phyloP scores from a whole-genome alignment of 2,329 filamentous ascomycete species.

The Calcarisporium arbuscula region DNA sequence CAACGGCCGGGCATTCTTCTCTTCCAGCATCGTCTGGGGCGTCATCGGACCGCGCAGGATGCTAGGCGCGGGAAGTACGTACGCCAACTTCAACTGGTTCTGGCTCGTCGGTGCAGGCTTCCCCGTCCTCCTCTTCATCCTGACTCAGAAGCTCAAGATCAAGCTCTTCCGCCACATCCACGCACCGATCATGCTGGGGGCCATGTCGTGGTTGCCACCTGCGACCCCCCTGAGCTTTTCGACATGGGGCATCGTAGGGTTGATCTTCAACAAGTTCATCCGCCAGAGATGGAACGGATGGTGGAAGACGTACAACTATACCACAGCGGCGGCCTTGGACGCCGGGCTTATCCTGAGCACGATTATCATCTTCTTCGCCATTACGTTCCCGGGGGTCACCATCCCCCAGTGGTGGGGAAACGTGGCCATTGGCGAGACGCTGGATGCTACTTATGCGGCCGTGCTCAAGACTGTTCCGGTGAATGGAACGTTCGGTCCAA shows the following conservation, averaged over 20 bases:
- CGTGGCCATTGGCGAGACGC: conserved; percentile 36
- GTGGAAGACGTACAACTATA: conserved; percentile 45
- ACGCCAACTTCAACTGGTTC: conserved; percentile 44
- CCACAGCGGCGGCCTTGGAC: conserved; percentile 33
- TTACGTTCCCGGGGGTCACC: conserved; percentile 25
- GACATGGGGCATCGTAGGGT: conserved; percentile 50
- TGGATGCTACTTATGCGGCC: conserved; percentile 17
- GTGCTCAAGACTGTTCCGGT: conserved; percentile 16
- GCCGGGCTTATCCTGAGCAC: conserved; percentile 31
- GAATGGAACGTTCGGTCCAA: conserved; percentile 24
- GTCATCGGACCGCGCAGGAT: conserved; percentile 50
- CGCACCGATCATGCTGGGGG: conserved; percentile 52
- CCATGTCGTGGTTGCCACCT: conserved; percentile 47
- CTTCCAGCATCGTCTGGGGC: conserved; percentile 50
- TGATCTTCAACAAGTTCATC: conserved; percentile 53
- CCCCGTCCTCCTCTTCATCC: conserved; percentile 41
- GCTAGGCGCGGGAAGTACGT: conserved; percentile 47
- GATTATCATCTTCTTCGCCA: conserved; percentile 21
- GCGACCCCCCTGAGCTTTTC: conserved; percentile 55
- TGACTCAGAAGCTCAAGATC: conserved; percentile 19
- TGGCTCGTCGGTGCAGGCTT: conserved; percentile 44
- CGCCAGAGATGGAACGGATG: conserved; percentile 47
- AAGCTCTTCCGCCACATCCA: conserved; percentile 42
- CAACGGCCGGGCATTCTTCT: conserved; percentile 40
- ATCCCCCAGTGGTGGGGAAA: conserved; percentile 44